Base-by-base conservation (phyloP, 2,329 filamentous ascomycete genomes). In the Penicillium vulpinum region DNA sequence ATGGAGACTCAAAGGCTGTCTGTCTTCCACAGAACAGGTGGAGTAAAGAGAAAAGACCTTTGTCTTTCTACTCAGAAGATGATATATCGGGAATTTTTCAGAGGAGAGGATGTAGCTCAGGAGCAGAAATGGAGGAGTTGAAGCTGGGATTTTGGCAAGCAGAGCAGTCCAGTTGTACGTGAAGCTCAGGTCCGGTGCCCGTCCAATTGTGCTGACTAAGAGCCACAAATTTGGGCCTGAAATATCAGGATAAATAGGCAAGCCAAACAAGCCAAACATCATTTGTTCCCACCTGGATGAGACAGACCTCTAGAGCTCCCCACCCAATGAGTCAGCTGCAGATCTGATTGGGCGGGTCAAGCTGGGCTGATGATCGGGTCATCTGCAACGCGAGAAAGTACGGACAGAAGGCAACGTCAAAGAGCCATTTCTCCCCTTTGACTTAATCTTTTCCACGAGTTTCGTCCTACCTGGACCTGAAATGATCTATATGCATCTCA, bases 251-350 rank as follows among this genome's bases (percentile, higher is more conserved):
- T 10, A 4, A 33, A 13, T 2, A n/a, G n/a, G n/a, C 11, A 11
- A 47, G 11, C 1, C 39, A 64, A 57, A 60, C 52, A 8, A 7
- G 5, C 13, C 58, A 62, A 59, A 60, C 39, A 24, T 8, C 3
- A 8, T 13, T 39, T 28, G 35, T 21, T 31, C 31, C 36, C 44
- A 54, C n/a, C n/a, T 41, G 51, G 51, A 35, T 39, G 15, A n/a
- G n/a, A n/a, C n/a, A 43, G 18, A 61, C 59, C 57, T 63, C 55
- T 13, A 33, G 15, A 62, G 62, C 61, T 65, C 57, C 49, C 59
- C 57, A 56, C 41, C 5, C 7, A 38, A 41, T 64, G 52, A 62
- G 54, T 64, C 57, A 61, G 36, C 46, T 8, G 31, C 26, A 7
- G 21, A n/a, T 22, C 2, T 64, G 44, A 66, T 66, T 65, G 63